Evolutionary conservation across 2,329 filamentous ascomycete species (phyloP), one percentile per base, ranked within the genome.

Genomic region (Epicoccum sorghinum): DNA sequence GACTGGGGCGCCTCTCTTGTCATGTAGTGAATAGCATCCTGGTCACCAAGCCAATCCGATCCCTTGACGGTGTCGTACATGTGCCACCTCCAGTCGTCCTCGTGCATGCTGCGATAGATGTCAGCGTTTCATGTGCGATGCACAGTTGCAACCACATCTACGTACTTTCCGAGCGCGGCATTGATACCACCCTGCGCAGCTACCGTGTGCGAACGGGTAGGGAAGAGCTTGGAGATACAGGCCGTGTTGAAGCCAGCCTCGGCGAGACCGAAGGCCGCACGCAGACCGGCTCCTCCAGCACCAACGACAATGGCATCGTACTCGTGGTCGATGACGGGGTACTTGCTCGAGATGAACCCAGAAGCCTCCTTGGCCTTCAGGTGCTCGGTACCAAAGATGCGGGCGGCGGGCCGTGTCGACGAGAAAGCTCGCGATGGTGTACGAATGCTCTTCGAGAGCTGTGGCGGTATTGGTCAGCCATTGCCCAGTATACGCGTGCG

Each of bases 41-140:
- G 93, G 78, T 97, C 93, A 77, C 93, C 93, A 46, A 97, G 86
- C 93, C 93, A 97, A 82, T 97, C 93, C 64, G 91, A 96, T 64
- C 93, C 93, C 83, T 97, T 97, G 75, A 97, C 93, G 38, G 93
- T 97, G 78, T 97, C 93, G 83, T 97, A 97, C 93, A 97, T 97
- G 81, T 97, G 93, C 93, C 93, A 97, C 83, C 92, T 88, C 93
- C 93, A 97, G 81, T 97, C 92, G 72, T 97, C 93, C 82, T 93
- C 86, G 83, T 96, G 92, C 93, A 97, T 97, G 82, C 74, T 78
- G 53, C 13, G 60, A 14, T 30, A 32, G 24, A 39, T 27, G 59
- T 70, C 70, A 77, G 59, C 49, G 23, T 49, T 48, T 6, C 40
- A 24, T 9, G 7, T 47, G 38, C 35, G 43, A 25, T 9, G 7